A percentile compares a stretch with the other conserved stretches of the same genome.
Conservation (phyloP, 306 rosid species). For the Dalbergia oliveri region DNA sequence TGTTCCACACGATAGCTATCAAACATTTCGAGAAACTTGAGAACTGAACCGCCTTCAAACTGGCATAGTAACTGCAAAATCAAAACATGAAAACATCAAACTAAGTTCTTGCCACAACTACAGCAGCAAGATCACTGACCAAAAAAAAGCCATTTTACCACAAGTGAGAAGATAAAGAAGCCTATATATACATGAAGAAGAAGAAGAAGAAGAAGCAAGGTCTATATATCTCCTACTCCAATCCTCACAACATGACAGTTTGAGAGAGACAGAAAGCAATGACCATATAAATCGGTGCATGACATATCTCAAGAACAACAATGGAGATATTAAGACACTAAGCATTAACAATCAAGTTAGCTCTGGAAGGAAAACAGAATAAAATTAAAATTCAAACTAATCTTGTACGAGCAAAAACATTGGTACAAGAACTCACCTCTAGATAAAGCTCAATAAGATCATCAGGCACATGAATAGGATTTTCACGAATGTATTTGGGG, state of each 20-base stretch:
- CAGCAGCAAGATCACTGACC: constrained; percentile 24
- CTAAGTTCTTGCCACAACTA: constrained; percentile 16
- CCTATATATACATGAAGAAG: background rate
- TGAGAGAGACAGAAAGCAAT: constrained; percentile 20
- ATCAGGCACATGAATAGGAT: constrained; percentile 80
- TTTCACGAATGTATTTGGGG: constrained; percentile 80
- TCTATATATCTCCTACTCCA: constrained; percentile 16
- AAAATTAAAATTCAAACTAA: constrained; percentile 32
- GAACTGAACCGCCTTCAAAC: constrained; percentile 87
- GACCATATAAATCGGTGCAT: constrained; percentile 30
- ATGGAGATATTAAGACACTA: constrained; percentile 19
- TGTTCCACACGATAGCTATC: constrained; percentile 95
- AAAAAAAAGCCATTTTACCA: background rate
- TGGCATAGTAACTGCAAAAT: constrained; percentile 85
- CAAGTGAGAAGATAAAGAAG: constrained; percentile 17
- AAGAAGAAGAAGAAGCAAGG: constrained; percentile 27
- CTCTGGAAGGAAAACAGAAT: constrained; percentile 5
- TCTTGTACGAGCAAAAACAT: constrained; percentile 19
- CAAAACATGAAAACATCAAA: constrained; percentile 32
- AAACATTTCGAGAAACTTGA: constrained; percentile 87
- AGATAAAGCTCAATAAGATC: constrained; percentile 94
- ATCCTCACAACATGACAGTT: constrained; percentile 27
- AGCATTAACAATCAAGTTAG: constrained; percentile 29
- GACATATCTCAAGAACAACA: constrained; percentile 28
- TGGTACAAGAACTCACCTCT: constrained; percentile 67